Percentiles rank a stretch among this genome's conserved stretches.
These are phyloP conservation scores for Ophiocordyceps polyrhachis-furcata DNA, from an alignment of 2,329 filamentous ascomycete species.

Conservation along the genomic window DNA sequence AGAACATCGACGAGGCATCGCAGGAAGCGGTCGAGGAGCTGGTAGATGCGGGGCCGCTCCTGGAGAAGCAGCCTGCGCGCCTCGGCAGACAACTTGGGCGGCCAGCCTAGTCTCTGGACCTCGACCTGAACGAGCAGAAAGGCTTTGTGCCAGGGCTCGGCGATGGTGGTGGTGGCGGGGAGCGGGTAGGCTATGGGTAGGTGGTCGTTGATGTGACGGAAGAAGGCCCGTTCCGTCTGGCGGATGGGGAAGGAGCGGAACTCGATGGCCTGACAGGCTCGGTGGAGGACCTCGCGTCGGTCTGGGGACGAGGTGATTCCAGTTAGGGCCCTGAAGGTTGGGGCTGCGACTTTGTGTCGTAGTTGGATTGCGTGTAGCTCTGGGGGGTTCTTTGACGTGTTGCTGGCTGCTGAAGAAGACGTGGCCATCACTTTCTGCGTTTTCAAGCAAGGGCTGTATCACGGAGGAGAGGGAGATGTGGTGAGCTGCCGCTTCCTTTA, in stretches of 20 bases:
- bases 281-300: slow-evolving; percentile 16
- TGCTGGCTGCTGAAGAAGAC: background rate
- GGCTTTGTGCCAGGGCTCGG: slow-evolving; percentile 50
- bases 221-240: slow-evolving; percentile 15
- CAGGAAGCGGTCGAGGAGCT: slow-evolving; percentile 14
- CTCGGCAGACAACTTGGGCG: slow-evolving; percentile 22
- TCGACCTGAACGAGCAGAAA: slow-evolving; percentile 58
- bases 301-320: slow-evolving; percentile 9
- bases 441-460: no score
- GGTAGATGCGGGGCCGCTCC: slow-evolving; percentile 14
- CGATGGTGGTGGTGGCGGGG: slow-evolving; percentile 21
- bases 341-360: slow-evolving; percentile 15
- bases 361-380: slow-evolving; percentile 11
- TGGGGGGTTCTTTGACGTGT: background rate
- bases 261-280: slow-evolving; percentile 19
- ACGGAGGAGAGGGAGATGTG: background rate
- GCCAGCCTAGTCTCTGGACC: slow-evolving; percentile 43
- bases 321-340: slow-evolving; percentile 14
- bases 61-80: slow-evolving; percentile 15
- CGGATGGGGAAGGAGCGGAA: slow-evolving; percentile 18
- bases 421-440: background rate
- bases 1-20: slow-evolving; percentile 20
- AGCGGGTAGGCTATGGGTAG: slow-evolving; percentile 20
- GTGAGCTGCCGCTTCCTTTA: no score
- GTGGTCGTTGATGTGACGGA: slow-evolving; percentile 19